Evolutionary conservation across 768 basidiomycete species (phyloP), one percentile per base, ranked within the genome.

Genomic region (Hericium alpestre): DNA sequence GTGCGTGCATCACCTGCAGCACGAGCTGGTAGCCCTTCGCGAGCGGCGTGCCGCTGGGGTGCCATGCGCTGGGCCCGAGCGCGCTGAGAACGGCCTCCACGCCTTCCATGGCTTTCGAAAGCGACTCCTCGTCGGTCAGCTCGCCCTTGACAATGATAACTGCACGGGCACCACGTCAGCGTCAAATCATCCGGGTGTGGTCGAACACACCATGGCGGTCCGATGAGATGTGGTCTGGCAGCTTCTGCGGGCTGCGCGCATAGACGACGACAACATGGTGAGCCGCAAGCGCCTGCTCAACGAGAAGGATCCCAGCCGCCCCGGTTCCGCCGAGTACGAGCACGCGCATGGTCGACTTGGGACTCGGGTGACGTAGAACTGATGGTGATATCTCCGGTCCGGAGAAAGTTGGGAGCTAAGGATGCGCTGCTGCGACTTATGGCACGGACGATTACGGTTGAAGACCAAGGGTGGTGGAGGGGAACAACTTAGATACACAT

Each of bases 271-370:
- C 62, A 4, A 74, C 71, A 61, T 78, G 74, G 5, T 65, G 61
- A 20, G 69, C 69, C 16, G 70, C 64, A 16, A 89, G 76, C 5
- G 75, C 70, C 63, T 84, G 77, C 53, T 80, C 76, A 56, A 83
- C 74, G 58, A 88, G 72, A 16, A 77, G 74, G 48, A 78, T 68
- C 51, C 87, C 87, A 38, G 70, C 69, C 13, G 80, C 75, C 1
- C 87, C 86, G 3, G 87, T 90, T 22, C 76, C 82, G 16, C 87
- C 87, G n/a, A 90, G 74, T 57, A 89, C 72, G 55, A 89, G n/a
- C 18, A 51, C 27, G 49, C 49, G 49, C 49, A 51, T 51, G 49
- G 23, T 46, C 32, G 32, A 7, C 32, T 32, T 32, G 4, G 6
- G 25, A 27, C 25, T 27, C 25, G 25, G 32, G 32, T 32, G 32